Evolutionary conservation across 805 yeast species (phyloP).

Genomic region (Wickerhamomyces ciferrii): DNA sequence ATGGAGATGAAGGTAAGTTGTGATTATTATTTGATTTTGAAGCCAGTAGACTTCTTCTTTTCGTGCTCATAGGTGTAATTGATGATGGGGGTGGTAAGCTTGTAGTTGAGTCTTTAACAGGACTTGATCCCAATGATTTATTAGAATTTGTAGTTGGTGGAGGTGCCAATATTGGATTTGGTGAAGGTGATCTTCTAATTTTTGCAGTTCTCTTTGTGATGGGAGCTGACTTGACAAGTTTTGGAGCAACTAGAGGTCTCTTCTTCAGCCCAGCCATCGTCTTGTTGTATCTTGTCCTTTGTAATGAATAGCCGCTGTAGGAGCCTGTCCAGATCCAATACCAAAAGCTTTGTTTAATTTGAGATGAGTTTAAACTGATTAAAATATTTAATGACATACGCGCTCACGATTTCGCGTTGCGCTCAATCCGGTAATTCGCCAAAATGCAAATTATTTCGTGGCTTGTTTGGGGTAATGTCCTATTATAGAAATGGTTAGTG

Average conservation of each 20-base stretch:
- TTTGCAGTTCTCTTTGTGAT: neutral
- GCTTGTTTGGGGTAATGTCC: no score
- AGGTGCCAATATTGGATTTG: neutral
- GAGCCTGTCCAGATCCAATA: no score
- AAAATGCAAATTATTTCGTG: neutral
- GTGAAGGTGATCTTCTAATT: neutral
- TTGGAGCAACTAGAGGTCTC: neutral
- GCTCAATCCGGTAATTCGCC: neutral
- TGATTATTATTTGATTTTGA: neutral
- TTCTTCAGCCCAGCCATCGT: neutral
- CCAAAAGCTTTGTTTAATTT: no score
- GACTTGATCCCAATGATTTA: neutral
- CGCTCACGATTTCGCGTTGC: neutral
- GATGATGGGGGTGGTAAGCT: neutral
- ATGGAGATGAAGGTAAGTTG: constrained; percentile 1
- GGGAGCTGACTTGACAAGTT: neutral
- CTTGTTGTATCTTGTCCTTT: no score
- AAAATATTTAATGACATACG: neutral
- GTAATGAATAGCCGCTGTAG: no score
- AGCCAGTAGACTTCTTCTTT: neutral
- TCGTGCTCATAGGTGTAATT: neutral
- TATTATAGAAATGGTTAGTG: no score
- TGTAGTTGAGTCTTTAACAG: neutral
- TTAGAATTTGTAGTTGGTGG: neutral
- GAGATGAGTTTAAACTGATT: neutral